Evolutionary conservation across 345 rosid genomes (phyloP).

Genomic region (Salix suchowensis): DNA sequence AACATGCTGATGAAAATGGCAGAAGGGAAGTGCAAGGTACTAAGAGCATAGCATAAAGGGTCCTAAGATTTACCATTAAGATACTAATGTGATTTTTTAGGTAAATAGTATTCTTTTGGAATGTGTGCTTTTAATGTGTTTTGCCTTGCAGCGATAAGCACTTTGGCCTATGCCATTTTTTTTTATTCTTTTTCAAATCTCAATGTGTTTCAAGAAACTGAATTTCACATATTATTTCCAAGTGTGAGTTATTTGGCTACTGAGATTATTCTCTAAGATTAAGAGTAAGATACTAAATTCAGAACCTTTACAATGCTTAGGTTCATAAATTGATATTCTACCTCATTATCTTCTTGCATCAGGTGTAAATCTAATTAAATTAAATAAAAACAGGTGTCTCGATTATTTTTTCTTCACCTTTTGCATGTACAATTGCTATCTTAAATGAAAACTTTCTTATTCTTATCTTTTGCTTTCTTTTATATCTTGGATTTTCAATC

Average conservation of each 20-base stretch:
- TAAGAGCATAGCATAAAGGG: background rate
- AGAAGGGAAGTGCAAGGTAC: constrained; percentile 99
- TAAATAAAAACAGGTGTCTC: background rate
- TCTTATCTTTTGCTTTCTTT: background rate
- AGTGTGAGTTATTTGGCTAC: background rate
- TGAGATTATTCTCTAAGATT: background rate
- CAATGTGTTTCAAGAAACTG: background rate
- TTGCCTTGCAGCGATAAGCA: background rate
- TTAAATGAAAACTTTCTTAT: background rate
- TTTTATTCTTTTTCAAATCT: background rate
- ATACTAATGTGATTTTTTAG: constrained; percentile 4
- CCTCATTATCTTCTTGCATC: background rate
- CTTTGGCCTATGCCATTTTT: background rate
- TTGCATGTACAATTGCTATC: background rate
- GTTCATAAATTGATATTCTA: background rate
- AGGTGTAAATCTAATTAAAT: background rate
- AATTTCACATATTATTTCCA: background rate
- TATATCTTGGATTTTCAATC: background rate
- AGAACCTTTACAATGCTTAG: background rate
- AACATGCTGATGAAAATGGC: constrained; percentile 99
- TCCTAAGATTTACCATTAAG: constrained; percentile 1
- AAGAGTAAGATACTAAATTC: background rate
- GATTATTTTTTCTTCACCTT: background rate
- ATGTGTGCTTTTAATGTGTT: background rate
- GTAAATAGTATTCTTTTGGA: background rate